Percentiles rank a stretch among this genome's conserved stretches.
phyloP scores from a whole-genome alignment of 2,329 filamentous ascomycete species.

The Beauveria sp. region DNA sequence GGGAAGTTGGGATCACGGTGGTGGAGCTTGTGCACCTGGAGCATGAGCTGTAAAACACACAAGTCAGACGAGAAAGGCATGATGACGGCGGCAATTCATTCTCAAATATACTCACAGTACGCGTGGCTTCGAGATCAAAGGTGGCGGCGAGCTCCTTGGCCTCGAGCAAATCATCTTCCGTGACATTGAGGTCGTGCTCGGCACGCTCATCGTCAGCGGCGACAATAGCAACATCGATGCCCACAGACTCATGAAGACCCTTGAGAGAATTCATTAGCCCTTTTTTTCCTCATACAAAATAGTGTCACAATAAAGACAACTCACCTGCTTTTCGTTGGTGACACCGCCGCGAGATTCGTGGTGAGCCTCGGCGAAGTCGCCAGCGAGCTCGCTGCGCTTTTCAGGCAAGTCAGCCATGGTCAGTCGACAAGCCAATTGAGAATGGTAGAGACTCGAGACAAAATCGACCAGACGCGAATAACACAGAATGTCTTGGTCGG shows the following conservation, averaged over 20 bases:
- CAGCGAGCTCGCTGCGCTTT: slow-evolving; percentile 5
- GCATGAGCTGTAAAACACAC: slow-evolving; percentile 15
- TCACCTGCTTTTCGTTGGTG: slow-evolving; percentile 4
- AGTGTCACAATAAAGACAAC: not conserved
- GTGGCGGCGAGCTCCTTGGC: slow-evolving; percentile 22
- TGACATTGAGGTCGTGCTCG: slow-evolving; percentile 21
- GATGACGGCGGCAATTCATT: not conserved
- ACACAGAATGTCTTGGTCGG: not conserved
- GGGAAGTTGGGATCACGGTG: slow-evolving; percentile 22
- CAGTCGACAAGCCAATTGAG: not conserved
- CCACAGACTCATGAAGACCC: not conserved
- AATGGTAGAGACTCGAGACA: not conserved
- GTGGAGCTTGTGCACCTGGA: slow-evolving; percentile 19
- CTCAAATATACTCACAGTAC: slow-evolving; percentile 8
- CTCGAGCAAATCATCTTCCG: slow-evolving; percentile 25
- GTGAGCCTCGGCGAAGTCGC: not conserved
- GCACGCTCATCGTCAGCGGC: slow-evolving; percentile 2
- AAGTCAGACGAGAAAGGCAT: not conserved
- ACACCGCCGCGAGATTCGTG: not conserved
- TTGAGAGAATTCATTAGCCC: not conserved
- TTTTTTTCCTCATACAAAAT: not conserved
- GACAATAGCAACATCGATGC: not conserved
- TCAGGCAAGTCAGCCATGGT: slow-evolving; percentile 7
- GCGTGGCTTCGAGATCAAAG: slow-evolving; percentile 21
- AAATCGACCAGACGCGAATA: not conserved